Conservation (phyloP, 805 yeast genomes). For the Wickerhamiella dianesei region DNA sequence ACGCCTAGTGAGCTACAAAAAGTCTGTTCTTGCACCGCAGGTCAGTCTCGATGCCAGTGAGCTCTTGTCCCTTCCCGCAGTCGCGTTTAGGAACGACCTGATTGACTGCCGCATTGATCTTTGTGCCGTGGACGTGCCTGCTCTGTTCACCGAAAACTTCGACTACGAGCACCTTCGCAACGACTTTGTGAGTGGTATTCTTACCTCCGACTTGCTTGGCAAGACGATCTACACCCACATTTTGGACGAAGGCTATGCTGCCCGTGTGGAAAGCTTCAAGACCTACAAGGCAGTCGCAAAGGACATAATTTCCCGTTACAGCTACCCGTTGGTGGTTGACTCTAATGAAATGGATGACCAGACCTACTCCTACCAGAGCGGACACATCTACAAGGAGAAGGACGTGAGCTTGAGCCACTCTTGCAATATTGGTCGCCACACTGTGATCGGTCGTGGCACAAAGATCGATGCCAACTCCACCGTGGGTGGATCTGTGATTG, state of each 20-base stretch:
- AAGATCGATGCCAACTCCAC: conserved; percentile 60
- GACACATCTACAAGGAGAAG: conserved; percentile 79
- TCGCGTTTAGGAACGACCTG: conserved; percentile 75
- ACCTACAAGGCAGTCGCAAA: conserved; percentile 85
- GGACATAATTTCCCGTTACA: conserved; percentile 82
- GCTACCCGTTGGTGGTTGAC: conserved; percentile 85
- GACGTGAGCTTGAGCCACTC: conserved; percentile 85
- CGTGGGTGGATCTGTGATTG: conserved; percentile 63
- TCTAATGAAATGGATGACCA: conserved; percentile 49
- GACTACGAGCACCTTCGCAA: conserved; percentile 78
- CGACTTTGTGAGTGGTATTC: conserved; percentile 83
- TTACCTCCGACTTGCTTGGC: conserved; percentile 78
- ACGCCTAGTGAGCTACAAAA: conserved; percentile 75
- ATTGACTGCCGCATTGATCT: conserved; percentile 95
- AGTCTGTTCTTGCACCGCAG: conserved; percentile 33
- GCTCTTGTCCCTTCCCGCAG: conserved; percentile 55
- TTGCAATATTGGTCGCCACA: conserved; percentile 61
- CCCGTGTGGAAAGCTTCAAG: conserved; percentile 90
- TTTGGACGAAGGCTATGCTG: conserved; percentile 69
- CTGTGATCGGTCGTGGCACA: conserved; percentile 70
- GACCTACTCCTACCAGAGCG: conserved; percentile 64
- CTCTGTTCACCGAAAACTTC: conserved; percentile 89
- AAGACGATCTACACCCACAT: conserved; percentile 84
- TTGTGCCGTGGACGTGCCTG: conserved; percentile 88
- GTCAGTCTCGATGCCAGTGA: conserved; percentile 31